Evolutionary conservation across 768 basidiomycete genomes (phyloP).

Genomic region (Mrakia hoshinonis): DNA sequence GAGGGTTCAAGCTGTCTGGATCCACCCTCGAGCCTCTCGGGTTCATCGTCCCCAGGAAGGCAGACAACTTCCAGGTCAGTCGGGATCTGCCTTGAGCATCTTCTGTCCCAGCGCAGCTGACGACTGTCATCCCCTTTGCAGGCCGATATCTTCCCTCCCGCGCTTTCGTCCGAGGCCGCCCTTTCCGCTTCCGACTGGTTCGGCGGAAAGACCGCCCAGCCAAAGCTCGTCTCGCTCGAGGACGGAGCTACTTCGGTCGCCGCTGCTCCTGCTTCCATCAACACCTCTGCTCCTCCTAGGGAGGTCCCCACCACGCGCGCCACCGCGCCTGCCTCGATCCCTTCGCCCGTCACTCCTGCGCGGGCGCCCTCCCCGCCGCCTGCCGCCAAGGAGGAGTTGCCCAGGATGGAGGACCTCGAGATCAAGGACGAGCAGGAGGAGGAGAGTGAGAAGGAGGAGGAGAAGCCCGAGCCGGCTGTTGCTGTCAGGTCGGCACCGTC

Average conservation of each 20-base stretch:
- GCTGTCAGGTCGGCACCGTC: neutral
- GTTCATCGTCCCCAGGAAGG: constrained; percentile 91
- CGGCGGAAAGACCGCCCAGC: constrained; percentile 63
- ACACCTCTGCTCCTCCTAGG: constrained; percentile 26
- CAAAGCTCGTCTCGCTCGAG: constrained; percentile 71
- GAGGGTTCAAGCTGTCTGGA: constrained; percentile 78
- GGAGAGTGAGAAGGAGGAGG: constrained; percentile 24
- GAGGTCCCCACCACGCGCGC: constrained; percentile 29
- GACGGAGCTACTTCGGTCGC: constrained; percentile 47
- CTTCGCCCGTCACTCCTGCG: constrained; percentile 40
- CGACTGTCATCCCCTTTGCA: neutral
- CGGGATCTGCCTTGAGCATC: neutral
- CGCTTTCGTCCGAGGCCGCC: constrained; percentile 68
- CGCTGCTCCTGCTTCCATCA: constrained; percentile 38
- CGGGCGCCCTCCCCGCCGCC: constrained; percentile 30
- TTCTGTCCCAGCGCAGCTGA: neutral
- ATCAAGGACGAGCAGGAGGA: constrained; percentile 19
- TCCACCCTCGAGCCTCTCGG: constrained; percentile 75
- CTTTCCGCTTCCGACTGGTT: constrained; percentile 80
- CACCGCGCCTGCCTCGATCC: constrained; percentile 36
- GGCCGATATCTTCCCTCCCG: constrained; percentile 73
- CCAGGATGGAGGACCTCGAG: constrained; percentile 24
- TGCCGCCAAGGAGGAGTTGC: constrained; percentile 18
- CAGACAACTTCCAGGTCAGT: constrained; percentile 40
- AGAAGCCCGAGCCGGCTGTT: neutral